These are phyloP conservation scores for Stephania cephalantha DNA, from an alignment of 164 flowering plant species.

Conservation along the genomic window DNA sequence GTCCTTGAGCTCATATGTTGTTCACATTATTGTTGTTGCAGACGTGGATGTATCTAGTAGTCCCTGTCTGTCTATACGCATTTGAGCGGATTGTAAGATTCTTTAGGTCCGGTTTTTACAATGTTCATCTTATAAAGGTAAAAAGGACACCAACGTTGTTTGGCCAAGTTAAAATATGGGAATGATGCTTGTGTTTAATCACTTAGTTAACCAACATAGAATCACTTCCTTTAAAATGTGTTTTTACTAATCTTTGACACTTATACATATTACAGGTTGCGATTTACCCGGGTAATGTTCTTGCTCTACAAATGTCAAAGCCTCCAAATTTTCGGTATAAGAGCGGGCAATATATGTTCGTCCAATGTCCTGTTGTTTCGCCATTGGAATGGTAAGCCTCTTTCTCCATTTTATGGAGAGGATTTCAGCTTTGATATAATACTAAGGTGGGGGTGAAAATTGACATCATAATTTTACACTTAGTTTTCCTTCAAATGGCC, in stretches of 20 bases:
- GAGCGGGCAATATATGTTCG: conserved; percentile 98
- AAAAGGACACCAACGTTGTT: background rate
- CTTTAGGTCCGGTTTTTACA: conserved; percentile 68
- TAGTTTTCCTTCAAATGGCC: background rate
- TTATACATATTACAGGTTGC: conserved; percentile 57
- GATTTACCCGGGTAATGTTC: conserved; percentile 90
- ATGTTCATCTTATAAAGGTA: conserved; percentile 83
- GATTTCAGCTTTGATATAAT: background rate
- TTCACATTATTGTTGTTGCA: conserved; percentile 28
- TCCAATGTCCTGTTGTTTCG: conserved; percentile 95
- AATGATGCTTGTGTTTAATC: background rate
- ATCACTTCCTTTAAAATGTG: no score
- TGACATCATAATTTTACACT: no score
- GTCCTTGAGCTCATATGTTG: background rate
- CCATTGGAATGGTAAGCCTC: conserved; percentile 86
- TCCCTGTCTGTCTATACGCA: conserved; percentile 77
- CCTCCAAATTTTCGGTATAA: conserved; percentile 80
- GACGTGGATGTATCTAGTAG: conserved; percentile 98
- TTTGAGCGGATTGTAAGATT: conserved; percentile 83
- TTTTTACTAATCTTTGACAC: background rate
- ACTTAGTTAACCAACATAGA: no score
- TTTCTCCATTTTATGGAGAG: background rate
- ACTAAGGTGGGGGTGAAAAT: no score
- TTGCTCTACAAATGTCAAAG: conserved; percentile 88
- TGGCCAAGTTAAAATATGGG: background rate